Conservation (phyloP, 2,329 filamentous ascomycete species). For the Aspergillus sp. region DNA sequence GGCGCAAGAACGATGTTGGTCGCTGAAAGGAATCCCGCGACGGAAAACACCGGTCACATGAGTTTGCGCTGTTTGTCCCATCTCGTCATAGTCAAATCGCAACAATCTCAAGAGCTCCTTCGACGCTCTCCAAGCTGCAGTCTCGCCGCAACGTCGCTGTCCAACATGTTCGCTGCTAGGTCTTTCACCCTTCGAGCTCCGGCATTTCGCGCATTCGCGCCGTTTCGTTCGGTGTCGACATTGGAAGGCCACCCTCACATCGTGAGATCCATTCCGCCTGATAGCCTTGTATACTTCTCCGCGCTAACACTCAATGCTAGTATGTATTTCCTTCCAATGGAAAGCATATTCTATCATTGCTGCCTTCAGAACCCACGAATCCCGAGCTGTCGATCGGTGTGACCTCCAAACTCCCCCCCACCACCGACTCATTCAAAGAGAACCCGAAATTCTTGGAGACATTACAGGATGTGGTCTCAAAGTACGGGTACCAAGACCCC, state of each 20-base stretch:
- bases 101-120: neutral
- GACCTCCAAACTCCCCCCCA: conserved; percentile 54
- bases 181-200: conserved; percentile 18
- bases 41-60: conserved; percentile 26
- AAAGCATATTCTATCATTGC: conserved; percentile 53
- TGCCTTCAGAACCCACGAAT: conserved; percentile 54
- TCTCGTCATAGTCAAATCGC: conserved; percentile 1
- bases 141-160: neutral
- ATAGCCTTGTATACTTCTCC: neutral
- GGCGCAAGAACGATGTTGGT: neutral
- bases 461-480: conserved; percentile 54
- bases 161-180: conserved; percentile 25
- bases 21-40: neutral
- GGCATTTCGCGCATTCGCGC: conserved; percentile 18
- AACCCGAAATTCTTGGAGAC: conserved; percentile 57
- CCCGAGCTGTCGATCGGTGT: conserved; percentile 55
- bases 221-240: conserved; percentile 34
- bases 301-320: conserved; percentile 28
- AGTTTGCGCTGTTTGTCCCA: conserved; percentile 28
- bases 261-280: conserved; percentile 24
- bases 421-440: conserved; percentile 53
- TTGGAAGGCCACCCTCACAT: conserved; percentile 39
- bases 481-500: conserved; percentile 56
- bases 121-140: neutral
- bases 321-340: conserved; percentile 47